Percentiles rank a stretch among this genome's conserved stretches.
These are phyloP conservation scores for Pseudozyma tsukubaensis DNA, from an alignment of 1,284 basidiomycete species.

Conservation along the genomic window DNA sequence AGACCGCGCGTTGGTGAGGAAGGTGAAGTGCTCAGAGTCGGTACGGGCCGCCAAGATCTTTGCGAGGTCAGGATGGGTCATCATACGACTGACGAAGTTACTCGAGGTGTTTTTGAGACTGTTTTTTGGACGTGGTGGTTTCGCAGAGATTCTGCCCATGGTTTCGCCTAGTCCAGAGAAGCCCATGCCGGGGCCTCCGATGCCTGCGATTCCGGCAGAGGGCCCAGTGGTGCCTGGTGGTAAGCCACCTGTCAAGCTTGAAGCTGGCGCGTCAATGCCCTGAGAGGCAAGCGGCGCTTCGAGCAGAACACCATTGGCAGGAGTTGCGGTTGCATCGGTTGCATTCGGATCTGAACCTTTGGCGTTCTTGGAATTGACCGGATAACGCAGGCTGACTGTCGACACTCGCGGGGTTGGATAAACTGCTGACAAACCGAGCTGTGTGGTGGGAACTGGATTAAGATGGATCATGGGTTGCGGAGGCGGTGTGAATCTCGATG, in stretches of 20 bases:
- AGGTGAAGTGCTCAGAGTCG: slow-evolving; percentile 72
- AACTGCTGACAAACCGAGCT: slow-evolving; percentile 30
- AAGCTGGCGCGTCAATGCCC: slow-evolving; percentile 57
- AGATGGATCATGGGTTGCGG: slow-evolving; percentile 47
- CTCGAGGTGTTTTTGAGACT: slow-evolving; percentile 88
- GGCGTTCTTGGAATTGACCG: slow-evolving; percentile 17
- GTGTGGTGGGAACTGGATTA: slow-evolving; percentile 34
- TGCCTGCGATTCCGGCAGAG: slow-evolving; percentile 43
- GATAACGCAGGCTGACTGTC: slow-evolving; percentile 41
- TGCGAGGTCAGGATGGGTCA: slow-evolving; percentile 80
- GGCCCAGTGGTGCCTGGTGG: slow-evolving; percentile 40
- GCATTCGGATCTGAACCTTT: slow-evolving; percentile 23
- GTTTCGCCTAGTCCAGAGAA: slow-evolving; percentile 46
- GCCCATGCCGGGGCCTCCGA: slow-evolving; percentile 46
- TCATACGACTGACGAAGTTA: slow-evolving; percentile 86
- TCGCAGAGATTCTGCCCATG: slow-evolving; percentile 46
- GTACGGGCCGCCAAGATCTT: slow-evolving; percentile 76
- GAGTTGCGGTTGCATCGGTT: slow-evolving; percentile 7
- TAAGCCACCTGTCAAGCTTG: slow-evolving; percentile 48
- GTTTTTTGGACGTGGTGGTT: slow-evolving; percentile 79
- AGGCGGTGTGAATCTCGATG: slow-evolving; percentile 42
- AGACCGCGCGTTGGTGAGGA: slow-evolving; percentile 59
- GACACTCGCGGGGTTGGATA: slow-evolving; percentile 47
- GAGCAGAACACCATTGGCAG: slow-evolving; percentile 30
- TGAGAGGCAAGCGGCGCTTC: slow-evolving; percentile 54